Base-by-base conservation (phyloP, 1,139 yeast species). In the Pichia sp. region DNA sequence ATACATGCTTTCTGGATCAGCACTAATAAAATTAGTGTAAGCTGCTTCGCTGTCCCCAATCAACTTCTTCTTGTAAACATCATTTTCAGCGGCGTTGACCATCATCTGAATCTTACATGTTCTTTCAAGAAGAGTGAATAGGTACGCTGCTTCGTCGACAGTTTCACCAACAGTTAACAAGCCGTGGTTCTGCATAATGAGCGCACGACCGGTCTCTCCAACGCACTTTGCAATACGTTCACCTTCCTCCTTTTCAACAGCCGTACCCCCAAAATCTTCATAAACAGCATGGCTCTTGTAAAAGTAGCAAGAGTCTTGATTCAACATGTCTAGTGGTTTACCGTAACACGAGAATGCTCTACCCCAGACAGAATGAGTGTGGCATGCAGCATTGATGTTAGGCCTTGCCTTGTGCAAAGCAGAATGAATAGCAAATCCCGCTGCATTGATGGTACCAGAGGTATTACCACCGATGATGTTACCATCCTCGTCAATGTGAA, bases 311-410 rank as follows among this genome's bases (percentile, higher is more conserved):
- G 69, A 79, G 50, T 82, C 93, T 58, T 82, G 93, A 60, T 77
- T 79, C 45, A 81, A 59, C 88, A 82, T 81, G 38, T 78, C 86
- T 47, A 82, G 62, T 17, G 74, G 74, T 48, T 66, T 69, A 15
- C 85, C 88, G 51, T 80, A 74, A 1, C 81, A 66, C 10, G 83
- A 71, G 59, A 74, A 82, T 0, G 91, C 81, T 53, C 77, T 78
- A 30, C 91, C 93, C 52, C 74, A 69, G 21, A 70, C 62, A 3
- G 86, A 76, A 50, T 82, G 93, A 6, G 85, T 69, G 54, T 82
- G 93, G 53, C 87, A 78, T 5, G 91, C 91, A 17, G 91, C 87
- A 49, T 73, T 62, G n/a, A 81, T 77, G 47, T 82, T 87, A 4
- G 87, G 87, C 38, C 88, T 67, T 5, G 82, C 80, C 50, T 67